Percentiles rank a stretch among this genome's conserved stretches.
phyloP scores from a whole-genome alignment of 768 basidiomycete species.

The Neoboletus magnificus region DNA sequence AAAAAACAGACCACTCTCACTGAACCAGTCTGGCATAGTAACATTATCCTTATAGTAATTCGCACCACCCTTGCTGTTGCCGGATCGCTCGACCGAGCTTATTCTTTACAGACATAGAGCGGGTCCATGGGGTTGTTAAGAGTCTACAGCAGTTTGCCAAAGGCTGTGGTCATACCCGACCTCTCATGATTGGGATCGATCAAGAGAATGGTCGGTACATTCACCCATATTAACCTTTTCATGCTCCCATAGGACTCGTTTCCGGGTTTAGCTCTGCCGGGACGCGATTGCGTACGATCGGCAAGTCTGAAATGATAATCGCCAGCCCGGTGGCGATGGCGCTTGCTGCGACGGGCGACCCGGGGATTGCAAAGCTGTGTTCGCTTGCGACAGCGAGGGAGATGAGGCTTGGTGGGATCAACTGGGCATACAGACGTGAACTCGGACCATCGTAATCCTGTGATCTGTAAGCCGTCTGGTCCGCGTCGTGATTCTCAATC shows the following conservation, averaged over 20 bases:
- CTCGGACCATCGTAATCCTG: conserved; percentile 64
- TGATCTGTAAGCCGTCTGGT: conserved; percentile 50
- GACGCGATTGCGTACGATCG: conserved; percentile 51
- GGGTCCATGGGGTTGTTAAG: conserved; percentile 46
- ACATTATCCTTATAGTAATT: conserved; percentile 62
- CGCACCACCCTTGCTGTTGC: neutral
- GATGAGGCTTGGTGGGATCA: conserved; percentile 58
- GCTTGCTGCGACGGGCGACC: conserved; percentile 51
- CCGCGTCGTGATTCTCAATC: neutral
- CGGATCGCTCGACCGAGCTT: neutral
- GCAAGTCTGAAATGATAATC: neutral
- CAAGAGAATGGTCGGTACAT: conserved; percentile 63
- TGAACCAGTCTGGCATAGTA: conserved; percentile 27
- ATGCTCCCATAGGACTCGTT: conserved; percentile 48
- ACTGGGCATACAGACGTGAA: conserved; percentile 76
- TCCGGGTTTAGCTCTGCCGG: conserved; percentile 66
- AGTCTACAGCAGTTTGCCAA: conserved; percentile 55
- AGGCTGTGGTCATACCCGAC: conserved; percentile 51
- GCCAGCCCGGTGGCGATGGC: conserved; percentile 73
- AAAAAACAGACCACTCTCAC: neutral
- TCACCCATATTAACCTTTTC: neutral
- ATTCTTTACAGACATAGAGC: conserved; percentile 43
- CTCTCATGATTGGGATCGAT: conserved; percentile 67
- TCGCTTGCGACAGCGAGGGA: conserved; percentile 54
- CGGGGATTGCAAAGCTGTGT: conserved; percentile 42